A percentile compares a stretch with the other conserved stretches of the same genome.
Conservation (phyloP, 1,284 basidiomycete genomes). For the Trametes pubescens region DNA sequence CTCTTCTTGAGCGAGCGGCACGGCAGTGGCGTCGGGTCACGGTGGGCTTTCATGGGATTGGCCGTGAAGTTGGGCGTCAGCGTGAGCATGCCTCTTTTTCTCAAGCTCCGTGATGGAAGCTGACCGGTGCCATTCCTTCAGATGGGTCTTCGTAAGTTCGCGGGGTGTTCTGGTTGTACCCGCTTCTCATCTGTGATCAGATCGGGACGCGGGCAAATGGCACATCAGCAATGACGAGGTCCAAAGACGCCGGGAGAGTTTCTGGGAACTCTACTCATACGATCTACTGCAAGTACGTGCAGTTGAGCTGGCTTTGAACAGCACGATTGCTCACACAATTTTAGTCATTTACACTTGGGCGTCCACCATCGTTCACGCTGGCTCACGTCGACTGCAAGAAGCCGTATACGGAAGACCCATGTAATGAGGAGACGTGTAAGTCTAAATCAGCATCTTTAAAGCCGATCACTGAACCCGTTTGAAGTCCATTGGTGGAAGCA, state of each 20-base stretch:
- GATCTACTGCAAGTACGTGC: constrained; percentile 68
- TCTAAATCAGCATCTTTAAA: constrained; percentile 27
- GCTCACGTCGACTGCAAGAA: constrained; percentile 80
- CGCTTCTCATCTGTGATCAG: constrained; percentile 46
- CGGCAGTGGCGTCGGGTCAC: constrained; percentile 72
- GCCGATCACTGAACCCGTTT: background rate
- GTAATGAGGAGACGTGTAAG: constrained; percentile 72
- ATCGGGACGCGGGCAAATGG: constrained; percentile 77
- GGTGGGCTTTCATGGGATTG: constrained; percentile 82
- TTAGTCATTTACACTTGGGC: constrained; percentile 76
- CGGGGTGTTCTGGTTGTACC: constrained; percentile 26
- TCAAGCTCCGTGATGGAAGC: background rate
- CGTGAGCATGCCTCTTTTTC: constrained; percentile 55
- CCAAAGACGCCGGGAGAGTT: constrained; percentile 68
- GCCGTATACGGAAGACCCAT: constrained; percentile 61
- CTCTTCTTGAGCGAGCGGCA: constrained; percentile 79
- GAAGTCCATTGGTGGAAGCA: constrained; percentile 84
- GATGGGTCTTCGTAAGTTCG: constrained; percentile 77
- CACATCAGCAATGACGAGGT: constrained; percentile 67
- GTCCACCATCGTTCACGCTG: constrained; percentile 75
- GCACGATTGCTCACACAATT: constrained; percentile 3
- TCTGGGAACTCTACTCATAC: constrained; percentile 82
- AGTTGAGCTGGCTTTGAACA: background rate
- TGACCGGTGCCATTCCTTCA: constrained; percentile 39
- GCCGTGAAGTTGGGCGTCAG: constrained; percentile 81